Conservation (phyloP, 2,329 filamentous ascomycete species). For the Myriangium duriaei region DNA sequence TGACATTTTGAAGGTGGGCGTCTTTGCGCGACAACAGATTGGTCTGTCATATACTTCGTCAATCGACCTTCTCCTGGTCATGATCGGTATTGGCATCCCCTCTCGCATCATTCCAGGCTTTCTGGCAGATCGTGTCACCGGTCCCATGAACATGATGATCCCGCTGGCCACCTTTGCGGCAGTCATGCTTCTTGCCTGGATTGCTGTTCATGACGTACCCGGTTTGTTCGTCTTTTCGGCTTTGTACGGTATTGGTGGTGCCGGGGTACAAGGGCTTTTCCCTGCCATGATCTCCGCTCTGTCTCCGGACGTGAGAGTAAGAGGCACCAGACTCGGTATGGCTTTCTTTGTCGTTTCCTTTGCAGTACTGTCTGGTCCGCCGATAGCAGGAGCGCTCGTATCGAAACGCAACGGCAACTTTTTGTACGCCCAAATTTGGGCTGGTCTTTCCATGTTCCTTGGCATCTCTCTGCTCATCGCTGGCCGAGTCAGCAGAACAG, state of each 20-base stretch:
- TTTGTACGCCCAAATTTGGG: slow-evolving; percentile 34
- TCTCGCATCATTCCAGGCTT: slow-evolving; percentile 42
- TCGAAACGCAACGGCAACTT: slow-evolving; percentile 29
- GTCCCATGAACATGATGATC: slow-evolving; percentile 45
- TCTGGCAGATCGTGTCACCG: slow-evolving; percentile 41
- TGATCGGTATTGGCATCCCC: slow-evolving; percentile 44
- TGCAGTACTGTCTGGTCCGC: slow-evolving; percentile 33
- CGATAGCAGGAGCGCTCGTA: slow-evolving; percentile 36
- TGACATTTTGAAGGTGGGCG: slow-evolving; percentile 13
- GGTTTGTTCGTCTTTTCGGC: slow-evolving; percentile 33
- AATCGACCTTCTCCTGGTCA: slow-evolving; percentile 43
- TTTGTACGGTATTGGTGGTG: slow-evolving; percentile 33
- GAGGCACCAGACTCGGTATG: slow-evolving; percentile 37
- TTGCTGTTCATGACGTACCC: slow-evolving; percentile 30
- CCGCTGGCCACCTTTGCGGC: slow-evolving; percentile 35
- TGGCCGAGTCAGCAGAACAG: slow-evolving; percentile 19
- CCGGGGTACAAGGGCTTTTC: slow-evolving; percentile 35
- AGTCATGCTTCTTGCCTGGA: slow-evolving; percentile 45
- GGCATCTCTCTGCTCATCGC: slow-evolving; percentile 18
- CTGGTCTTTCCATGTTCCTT: slow-evolving; percentile 22
- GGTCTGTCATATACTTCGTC: slow-evolving; percentile 37
- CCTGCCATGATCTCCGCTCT: slow-evolving; percentile 30
- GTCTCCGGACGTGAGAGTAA: slow-evolving; percentile 35
- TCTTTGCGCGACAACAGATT: slow-evolving; percentile 26
- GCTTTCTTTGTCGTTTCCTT: slow-evolving; percentile 34